Percentiles rank a stretch among this genome's conserved stretches.
phyloP scores from a whole-genome alignment of 305 asterid genomes.

The Plantago rigida region DNA sequence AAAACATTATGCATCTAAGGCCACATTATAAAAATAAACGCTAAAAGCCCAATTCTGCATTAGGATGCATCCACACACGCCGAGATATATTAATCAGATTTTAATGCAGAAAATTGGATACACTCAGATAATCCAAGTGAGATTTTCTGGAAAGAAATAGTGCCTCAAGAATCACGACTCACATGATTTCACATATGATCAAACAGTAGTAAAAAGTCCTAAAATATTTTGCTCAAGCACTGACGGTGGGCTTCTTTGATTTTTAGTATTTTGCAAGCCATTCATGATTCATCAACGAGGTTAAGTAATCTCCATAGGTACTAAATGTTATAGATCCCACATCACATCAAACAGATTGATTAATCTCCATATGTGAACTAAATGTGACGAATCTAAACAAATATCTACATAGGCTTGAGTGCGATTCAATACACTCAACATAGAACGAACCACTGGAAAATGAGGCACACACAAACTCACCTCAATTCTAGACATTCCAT shows the following conservation, averaged over 20 bases:
- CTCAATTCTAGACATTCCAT: conserved; percentile 93
- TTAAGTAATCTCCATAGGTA: background rate
- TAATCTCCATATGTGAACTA: background rate
- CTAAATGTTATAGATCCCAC: too few relatives aligned
- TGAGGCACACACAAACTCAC: conserved; percentile 37
- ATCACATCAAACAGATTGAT: too few relatives aligned
- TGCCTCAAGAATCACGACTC: background rate
- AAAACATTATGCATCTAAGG: conserved; percentile 10
- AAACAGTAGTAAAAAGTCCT: background rate
- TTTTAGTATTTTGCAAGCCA: background rate
- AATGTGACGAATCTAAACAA: background rate
- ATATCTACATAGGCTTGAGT: background rate
- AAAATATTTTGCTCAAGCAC: background rate
- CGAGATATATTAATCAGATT: background rate
- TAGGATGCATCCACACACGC: conserved; percentile 13
- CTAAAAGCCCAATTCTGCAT: background rate
- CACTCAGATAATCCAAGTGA: background rate
- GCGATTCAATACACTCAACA: background rate
- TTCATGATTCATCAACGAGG: background rate
- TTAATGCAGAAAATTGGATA: background rate
- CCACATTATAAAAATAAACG: conserved; percentile 9
- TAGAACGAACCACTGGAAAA: background rate
- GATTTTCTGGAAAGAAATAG: too few relatives aligned
- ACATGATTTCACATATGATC: background rate
- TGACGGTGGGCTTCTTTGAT: background rate